Percentiles rank a stretch among this genome's conserved stretches.
phyloP scores from a whole-genome alignment of 108 stramenopile species.

The Nannochloropsis gaditana region DNA sequence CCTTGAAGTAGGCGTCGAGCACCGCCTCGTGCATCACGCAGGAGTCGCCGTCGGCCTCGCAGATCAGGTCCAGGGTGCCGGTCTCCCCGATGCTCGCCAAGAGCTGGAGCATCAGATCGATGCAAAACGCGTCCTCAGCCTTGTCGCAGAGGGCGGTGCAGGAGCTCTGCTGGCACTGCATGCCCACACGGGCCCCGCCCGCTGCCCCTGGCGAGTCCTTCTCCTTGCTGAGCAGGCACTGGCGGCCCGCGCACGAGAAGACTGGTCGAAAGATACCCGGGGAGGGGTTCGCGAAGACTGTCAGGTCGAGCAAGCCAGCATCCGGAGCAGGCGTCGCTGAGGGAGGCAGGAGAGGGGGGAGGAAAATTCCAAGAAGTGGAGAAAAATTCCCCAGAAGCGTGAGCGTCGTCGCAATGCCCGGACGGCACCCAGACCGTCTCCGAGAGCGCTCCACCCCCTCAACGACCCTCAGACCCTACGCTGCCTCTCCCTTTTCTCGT shows the following conservation, averaged over 20 bases:
- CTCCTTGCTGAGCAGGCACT: neutral
- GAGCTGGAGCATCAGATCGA: neutral
- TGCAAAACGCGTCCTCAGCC: neutral
- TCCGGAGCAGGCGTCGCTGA: neutral
- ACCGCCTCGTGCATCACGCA: neutral
- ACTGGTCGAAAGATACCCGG: neutral
- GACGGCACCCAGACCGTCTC: too few relatives aligned
- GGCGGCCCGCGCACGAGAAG: neutral
- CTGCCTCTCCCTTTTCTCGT: too few relatives aligned
- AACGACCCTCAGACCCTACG: too few relatives aligned
- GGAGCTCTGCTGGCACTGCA: neutral
- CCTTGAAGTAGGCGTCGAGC: neutral
- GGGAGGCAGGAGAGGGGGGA: neutral
- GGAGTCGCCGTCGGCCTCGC: neutral
- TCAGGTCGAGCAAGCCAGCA: neutral
- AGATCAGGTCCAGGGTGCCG: neutral
- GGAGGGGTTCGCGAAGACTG: neutral
- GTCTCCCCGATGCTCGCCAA: neutral
- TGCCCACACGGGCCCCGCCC: neutral
- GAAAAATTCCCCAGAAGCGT: neutral
- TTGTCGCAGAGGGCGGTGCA: neutral
- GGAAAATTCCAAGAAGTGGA: neutral
- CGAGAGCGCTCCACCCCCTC: too few relatives aligned
- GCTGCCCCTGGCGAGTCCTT: neutral
- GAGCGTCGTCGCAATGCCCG: neutral